Conservation (phyloP, 73 alveolate species). For the Stentor coeruleus region DNA sequence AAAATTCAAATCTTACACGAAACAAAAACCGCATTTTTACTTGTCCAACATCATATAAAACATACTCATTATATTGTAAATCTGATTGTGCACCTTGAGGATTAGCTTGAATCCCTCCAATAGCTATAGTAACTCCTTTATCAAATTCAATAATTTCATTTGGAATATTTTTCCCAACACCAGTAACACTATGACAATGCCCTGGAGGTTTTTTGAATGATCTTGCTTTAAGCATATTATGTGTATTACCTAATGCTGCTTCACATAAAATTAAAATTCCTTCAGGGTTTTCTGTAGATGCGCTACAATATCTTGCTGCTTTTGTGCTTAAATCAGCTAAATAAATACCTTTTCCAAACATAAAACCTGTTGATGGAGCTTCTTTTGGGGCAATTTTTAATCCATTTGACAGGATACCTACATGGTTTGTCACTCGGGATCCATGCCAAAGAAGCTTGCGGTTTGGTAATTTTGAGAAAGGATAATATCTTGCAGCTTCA, state of each 20-base stretch:
- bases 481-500: slow-evolving; percentile 41
- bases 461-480: slow-evolving; percentile 43
- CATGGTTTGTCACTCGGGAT: slow-evolving; percentile 73
- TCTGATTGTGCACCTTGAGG: slow-evolving; percentile 34
- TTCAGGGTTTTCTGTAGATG: slow-evolving; percentile 53
- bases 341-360: slow-evolving; percentile 93
- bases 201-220: slow-evolving; percentile 56
- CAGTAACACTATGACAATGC: slow-evolving; percentile 66
- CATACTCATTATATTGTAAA: slow-evolving; percentile 73
- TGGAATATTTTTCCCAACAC: slow-evolving; percentile 65
- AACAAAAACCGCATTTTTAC: slow-evolving; percentile 28
- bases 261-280: slow-evolving; percentile 85
- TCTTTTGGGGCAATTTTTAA: slow-evolving; percentile 90
- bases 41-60: slow-evolving; percentile 73
- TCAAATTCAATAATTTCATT: slow-evolving; percentile 43
- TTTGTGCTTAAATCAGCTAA: slow-evolving; percentile 83
- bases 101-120: not conserved
- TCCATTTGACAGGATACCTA: slow-evolving; percentile 79
- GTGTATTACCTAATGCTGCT: slow-evolving; percentile 86
- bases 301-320: slow-evolving; percentile 79
- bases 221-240: slow-evolving; percentile 57
- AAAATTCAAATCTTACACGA: not conserved
- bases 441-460: slow-evolving; percentile 93
- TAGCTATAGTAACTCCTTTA: not conserved
- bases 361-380: slow-evolving; percentile 79